Conservation (phyloP, 208 protist genomes). For the Novymonas esmeraldas region DNA sequence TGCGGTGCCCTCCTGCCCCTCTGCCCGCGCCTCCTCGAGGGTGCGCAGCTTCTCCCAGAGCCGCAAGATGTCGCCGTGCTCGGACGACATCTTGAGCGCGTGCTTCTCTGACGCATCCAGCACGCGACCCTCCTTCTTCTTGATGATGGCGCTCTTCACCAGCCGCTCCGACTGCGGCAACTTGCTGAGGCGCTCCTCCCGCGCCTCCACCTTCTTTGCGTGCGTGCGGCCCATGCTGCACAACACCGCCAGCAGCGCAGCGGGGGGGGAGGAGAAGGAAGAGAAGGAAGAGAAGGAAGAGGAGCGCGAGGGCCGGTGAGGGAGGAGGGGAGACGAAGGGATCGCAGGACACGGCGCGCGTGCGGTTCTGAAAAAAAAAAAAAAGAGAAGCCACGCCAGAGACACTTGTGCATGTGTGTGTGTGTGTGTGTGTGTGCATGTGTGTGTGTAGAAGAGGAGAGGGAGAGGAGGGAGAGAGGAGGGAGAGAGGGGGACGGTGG, state of each 20-base stretch:
- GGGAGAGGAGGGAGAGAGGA: neutral
- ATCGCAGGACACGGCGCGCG: too few species aligned
- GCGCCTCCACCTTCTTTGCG: slow-evolving; percentile 77
- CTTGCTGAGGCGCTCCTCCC: slow-evolving; percentile 53
- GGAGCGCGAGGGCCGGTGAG: neutral
- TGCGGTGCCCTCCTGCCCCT: slow-evolving; percentile 12
- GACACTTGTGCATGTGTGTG: too few species aligned
- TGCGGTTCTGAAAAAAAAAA: too few species aligned
- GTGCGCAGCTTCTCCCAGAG: slow-evolving; percentile 87
- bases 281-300: neutral
- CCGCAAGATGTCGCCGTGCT: slow-evolving; percentile 86
- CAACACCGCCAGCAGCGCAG: neutral
- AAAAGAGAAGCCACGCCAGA: too few species aligned
- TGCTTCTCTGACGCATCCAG: slow-evolving; percentile 89
- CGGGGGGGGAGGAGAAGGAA: neutral
- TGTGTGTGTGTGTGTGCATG: neutral
- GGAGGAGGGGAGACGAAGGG: too few species aligned
- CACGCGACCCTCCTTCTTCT: slow-evolving; percentile 88
- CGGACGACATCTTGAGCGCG: slow-evolving; percentile 87
- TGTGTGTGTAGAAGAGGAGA: neutral
- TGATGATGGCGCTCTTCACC: slow-evolving; percentile 80
- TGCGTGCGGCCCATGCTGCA: slow-evolving; percentile 79
- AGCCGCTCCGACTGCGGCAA: slow-evolving; percentile 82
- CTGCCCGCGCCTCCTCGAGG: slow-evolving; percentile 24
- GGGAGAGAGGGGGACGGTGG: neutral